These are phyloP conservation scores for Hypoxylon crocopeplum DNA, from an alignment of 495 filamentous ascomycete genomes.

Conservation along the genomic window DNA sequence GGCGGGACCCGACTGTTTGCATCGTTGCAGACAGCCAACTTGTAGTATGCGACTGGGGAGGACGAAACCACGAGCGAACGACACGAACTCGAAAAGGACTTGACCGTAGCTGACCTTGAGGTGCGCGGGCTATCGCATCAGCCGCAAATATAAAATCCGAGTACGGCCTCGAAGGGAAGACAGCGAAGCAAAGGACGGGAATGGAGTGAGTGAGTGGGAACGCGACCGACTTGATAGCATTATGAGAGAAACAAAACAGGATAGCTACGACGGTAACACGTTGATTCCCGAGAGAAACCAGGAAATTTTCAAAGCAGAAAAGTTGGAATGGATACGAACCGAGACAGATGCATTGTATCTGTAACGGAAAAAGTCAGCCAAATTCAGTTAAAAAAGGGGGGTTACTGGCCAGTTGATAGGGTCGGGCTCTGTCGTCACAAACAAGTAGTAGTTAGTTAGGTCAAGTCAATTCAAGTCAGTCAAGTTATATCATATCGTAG, in stretches of 20 bases:
- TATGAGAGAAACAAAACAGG: background rate
- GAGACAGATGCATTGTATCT: slow-evolving; percentile 1
- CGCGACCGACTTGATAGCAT: slow-evolving; percentile 17
- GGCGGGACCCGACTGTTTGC: slow-evolving; percentile 10
- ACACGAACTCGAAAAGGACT: slow-evolving; percentile 19
- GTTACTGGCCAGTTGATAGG: slow-evolving; percentile 12
- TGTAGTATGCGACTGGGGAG: slow-evolving; percentile 4
- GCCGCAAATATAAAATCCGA: background rate
- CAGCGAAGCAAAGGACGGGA: slow-evolving; percentile 7
- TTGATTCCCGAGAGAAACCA: background rate
- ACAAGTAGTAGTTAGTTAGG: slow-evolving; percentile 15
- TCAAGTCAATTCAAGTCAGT: slow-evolving; percentile 33
- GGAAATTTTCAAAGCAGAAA: background rate
- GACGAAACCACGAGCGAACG: slow-evolving; percentile 28
- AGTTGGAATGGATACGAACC: background rate
- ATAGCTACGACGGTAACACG: background rate
- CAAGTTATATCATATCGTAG: too few relatives aligned
- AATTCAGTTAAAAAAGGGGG: background rate
- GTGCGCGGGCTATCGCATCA: background rate
- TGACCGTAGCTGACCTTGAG: slow-evolving; percentile 7
- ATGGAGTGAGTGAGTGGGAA: slow-evolving; percentile 20
- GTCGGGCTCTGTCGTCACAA: slow-evolving; percentile 19
- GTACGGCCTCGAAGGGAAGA: background rate
- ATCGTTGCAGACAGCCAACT: slow-evolving; percentile 5
- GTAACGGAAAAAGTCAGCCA: slow-evolving; percentile 4